A percentile compares a stretch with the other conserved stretches of the same genome.
These are phyloP conservation scores for Talaromyces amestolkiae DNA, from an alignment of 2,329 filamentous ascomycete genomes.

Conservation along the genomic window DNA sequence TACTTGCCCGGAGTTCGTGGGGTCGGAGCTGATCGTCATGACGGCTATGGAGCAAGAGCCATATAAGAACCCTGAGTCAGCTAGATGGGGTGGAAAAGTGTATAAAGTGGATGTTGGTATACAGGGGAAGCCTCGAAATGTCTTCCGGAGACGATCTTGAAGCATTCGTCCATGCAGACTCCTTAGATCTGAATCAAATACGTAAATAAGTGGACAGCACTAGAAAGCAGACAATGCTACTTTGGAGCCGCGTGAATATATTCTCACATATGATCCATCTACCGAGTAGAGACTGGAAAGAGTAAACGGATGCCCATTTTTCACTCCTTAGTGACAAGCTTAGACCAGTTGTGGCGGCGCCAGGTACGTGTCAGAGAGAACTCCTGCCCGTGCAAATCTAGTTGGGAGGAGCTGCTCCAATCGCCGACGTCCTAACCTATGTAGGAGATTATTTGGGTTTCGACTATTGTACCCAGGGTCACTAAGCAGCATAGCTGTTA, in stretches of 20 bases:
- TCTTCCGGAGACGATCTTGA: conserved; percentile 42
- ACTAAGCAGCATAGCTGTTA: not conserved
- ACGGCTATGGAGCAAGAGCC: conserved; percentile 68
- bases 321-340: not conserved
- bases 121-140: conserved; percentile 62
- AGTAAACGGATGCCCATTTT: not conserved
- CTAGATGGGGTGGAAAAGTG: conserved; percentile 65
- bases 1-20: conserved; percentile 78
- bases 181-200: not conserved
- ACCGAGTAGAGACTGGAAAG: not conserved
- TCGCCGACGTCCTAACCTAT: not conserved
- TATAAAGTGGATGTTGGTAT: conserved; percentile 77
- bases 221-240: not conserved
- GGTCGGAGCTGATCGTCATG: conserved; percentile 73
- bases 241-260: not conserved
- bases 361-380: not conserved
- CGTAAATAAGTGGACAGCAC: not conserved
- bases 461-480: not conserved
- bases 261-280: not conserved
- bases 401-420: not conserved
- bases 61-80: conserved; percentile 61
- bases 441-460: not conserved
- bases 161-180: not conserved
- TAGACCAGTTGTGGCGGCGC: not conserved
- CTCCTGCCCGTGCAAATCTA: not conserved